Percentiles rank a stretch among this genome's conserved stretches.
phyloP scores from a whole-genome alignment of 345 rosid genomes.

The Arabidopsis arenosa region DNA sequence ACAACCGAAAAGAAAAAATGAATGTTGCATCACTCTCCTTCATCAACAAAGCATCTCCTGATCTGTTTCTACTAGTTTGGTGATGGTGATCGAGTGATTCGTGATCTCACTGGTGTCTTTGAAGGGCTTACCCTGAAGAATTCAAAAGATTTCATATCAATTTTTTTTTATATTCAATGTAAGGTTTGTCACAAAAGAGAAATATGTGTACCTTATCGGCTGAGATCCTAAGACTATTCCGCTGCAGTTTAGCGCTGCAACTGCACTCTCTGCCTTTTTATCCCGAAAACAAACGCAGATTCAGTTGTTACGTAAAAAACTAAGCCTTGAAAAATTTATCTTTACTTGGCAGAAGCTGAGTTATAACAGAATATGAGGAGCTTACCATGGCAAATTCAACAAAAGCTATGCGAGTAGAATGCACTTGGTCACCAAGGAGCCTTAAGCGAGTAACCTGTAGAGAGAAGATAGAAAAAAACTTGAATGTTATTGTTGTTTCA shows the following conservation, averaged over 20 bases:
- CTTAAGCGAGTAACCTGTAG: conserved; percentile 79
- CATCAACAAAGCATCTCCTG: conserved; percentile 8
- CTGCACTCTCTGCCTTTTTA: conserved; percentile 85
- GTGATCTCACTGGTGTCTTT: conserved; percentile 82
- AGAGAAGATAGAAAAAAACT: conserved; percentile 10
- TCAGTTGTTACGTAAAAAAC: conserved; percentile 11
- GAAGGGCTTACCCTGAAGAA: conserved; percentile 77
- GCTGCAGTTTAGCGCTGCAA: conserved; percentile 71
- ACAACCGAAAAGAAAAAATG: background rate
- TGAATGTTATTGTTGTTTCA: conserved; percentile 10
- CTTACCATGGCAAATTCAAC: conserved; percentile 86
- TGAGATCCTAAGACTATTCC: conserved; percentile 76
- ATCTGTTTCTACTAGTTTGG: conserved; percentile 24
- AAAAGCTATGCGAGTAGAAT: conserved; percentile 88
- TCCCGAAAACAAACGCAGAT: conserved; percentile 18
- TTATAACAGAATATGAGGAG: background rate
- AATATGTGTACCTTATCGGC: conserved; percentile 62
- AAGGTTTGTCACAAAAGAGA: background rate
- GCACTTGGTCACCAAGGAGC: conserved; percentile 80
- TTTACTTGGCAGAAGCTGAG: background rate
- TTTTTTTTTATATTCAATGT: background rate
- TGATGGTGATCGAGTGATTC: conserved; percentile 47
- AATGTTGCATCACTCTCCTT: conserved; percentile 35
- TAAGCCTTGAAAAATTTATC: background rate
- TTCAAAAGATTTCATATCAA: background rate